Evolutionary conservation across 2,329 filamentous ascomycete genomes (phyloP).

Genomic region (Colletotrichum lupini): DNA sequence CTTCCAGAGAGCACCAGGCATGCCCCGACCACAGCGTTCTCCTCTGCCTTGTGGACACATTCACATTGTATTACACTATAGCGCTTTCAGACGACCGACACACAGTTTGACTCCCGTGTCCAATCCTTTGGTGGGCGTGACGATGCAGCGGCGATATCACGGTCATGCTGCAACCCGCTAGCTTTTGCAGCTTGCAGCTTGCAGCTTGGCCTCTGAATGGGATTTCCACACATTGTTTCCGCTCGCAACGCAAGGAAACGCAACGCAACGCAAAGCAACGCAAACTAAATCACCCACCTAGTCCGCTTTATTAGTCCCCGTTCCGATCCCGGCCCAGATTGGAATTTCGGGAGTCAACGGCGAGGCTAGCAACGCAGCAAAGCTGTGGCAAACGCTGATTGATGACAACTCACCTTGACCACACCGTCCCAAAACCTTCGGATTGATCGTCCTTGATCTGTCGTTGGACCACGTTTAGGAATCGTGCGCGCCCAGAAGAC

Average conservation of each 20-base stretch:
- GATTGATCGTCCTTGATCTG: constrained; percentile 27
- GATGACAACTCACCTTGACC: constrained; percentile 13
- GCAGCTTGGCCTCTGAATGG: not conserved
- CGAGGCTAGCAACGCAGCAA: constrained; percentile 22
- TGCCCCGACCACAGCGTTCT: constrained; percentile 11
- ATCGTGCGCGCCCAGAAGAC: constrained; percentile 18
- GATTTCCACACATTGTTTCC: not conserved
- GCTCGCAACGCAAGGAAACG: constrained; percentile 6
- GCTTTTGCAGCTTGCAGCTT: constrained; percentile 17
- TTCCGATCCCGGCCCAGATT: constrained; percentile 5
- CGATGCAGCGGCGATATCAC: constrained; percentile 13
- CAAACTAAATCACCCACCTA: constrained; percentile 5
- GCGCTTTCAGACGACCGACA: constrained; percentile 8
- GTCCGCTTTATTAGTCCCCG: not conserved
- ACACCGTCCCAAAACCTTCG: not conserved
- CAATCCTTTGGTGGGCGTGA: constrained; percentile 8
- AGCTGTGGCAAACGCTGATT: constrained; percentile 33
- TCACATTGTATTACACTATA: not conserved
- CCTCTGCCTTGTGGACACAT: not conserved
- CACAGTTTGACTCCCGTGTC: constrained; percentile 5
- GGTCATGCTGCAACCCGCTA: constrained; percentile 19
- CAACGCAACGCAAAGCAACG: constrained; percentile 1
- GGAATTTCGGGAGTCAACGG: not conserved
- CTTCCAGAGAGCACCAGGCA: constrained; percentile 1
- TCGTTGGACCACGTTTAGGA: constrained; percentile 29